Base-by-base conservation (phyloP, 768 basidiomycete genomes). In the Hygrophoropsis aurantiaca region DNA sequence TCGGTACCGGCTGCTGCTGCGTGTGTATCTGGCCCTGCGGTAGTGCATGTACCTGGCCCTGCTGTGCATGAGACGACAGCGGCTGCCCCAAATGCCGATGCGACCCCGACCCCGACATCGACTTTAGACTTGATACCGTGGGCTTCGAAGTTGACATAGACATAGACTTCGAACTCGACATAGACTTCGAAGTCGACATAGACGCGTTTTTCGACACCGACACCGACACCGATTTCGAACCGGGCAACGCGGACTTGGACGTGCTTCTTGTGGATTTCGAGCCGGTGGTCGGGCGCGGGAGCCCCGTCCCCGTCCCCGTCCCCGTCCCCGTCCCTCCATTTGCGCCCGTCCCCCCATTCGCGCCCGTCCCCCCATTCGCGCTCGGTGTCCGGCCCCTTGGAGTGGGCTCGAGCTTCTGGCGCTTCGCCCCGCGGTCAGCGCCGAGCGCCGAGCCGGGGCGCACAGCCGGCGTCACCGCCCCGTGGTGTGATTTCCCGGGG, bases 391-490 rank as follows among this genome's bases (percentile, higher is more conserved):
- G 64, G 26, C 58, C 59, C 11, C 57, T 65, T 9, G 50, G 54
- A n/a, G 63, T 65, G 2, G 65, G 58, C 8, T 82, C 81, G 11
- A 84, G 65, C 46, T 74, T 80, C 61, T 77, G 81, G 45, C 85
- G 76, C 60, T 89, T 89, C 18, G 85, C 79, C 18, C 72, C 73
- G 2, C 81, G 81, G 2, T 62, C 61, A 0, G 80, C 74, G 24
- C 73, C 74, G 63, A 62, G 60, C 11, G 64, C 62, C 1, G 64
- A 65, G 3, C 60, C 64, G 3, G 79, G 69, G 24, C 84, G 75
- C 20, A 86, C 75, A 3, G 82, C 83, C 3, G 87, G 82, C 6
- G 85, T 87, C 27, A 84, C 77, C 2, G 67, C 67, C 2, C 67
- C 2, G 45, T 30, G 43, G 49, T 49, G 58, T 1, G 49, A 44